Conservation (phyloP, 306 rosid species). For the Echinosophora koreensis region DNA sequence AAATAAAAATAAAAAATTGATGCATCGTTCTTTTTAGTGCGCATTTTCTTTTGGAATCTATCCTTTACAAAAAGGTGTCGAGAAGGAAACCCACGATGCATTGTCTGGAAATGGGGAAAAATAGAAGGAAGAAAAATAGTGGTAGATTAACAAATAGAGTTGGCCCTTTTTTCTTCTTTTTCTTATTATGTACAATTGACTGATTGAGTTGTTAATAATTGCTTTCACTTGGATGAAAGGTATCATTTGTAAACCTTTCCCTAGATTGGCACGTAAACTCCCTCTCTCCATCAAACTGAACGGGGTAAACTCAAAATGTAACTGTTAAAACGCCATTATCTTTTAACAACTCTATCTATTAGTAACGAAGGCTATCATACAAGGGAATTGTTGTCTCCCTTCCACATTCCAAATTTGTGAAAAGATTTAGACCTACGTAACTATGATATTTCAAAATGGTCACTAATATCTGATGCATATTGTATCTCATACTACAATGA, state of each 20-base stretch:
- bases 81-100: slow-evolving; percentile 12
- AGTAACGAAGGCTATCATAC: neutral
- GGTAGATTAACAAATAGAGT: neutral
- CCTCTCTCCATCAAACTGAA: neutral
- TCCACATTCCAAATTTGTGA: neutral
- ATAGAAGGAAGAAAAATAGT: neutral
- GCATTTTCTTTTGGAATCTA: neutral
- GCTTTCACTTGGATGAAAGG: neutral
- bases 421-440: too few species aligned
- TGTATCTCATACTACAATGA: too few species aligned
- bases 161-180: too few species aligned
- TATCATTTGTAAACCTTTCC: neutral
- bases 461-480: too few species aligned
- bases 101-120: neutral
- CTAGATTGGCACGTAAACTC: neutral
- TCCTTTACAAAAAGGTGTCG: neutral
- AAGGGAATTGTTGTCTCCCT: neutral
- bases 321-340: neutral
- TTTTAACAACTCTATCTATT: neutral
- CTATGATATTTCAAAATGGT: too few species aligned
- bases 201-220: neutral
- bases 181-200: neutral
- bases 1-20: neutral
- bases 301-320: neutral
- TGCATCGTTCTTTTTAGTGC: neutral